These are phyloP conservation scores for Sequoiadendron giganteum DNA, from an alignment of 75 land plant genomes.

Conservation along the genomic window DNA sequence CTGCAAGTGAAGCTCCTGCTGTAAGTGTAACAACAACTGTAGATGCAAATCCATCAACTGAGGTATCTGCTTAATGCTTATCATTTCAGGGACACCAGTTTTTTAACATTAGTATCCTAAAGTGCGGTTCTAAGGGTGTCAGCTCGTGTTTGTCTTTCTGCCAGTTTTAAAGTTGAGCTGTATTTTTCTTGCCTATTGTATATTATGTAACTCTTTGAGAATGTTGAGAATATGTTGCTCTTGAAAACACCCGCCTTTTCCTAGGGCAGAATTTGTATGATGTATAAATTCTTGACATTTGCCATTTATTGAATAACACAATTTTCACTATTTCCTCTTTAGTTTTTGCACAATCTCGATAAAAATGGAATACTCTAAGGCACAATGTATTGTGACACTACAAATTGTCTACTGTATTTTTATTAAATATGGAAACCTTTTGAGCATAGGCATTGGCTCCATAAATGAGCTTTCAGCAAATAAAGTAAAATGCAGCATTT, in stretches of 20 bases:
- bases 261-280: not conserved
- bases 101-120: not conserved
- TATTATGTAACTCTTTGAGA: not conserved
- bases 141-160: not conserved
- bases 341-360: not conserved
- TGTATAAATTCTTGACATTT: not conserved
- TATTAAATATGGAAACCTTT: not conserved
- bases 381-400: not conserved
- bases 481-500: not conserved
- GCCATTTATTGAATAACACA: constrained; percentile 4
- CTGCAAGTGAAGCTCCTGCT: not conserved
- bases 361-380: not conserved
- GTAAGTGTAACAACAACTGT: not conserved
- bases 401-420: not conserved
- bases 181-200: constrained; percentile 1
- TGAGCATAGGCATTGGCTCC: not conserved
- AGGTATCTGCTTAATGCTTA: not conserved
- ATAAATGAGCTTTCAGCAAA: not conserved
- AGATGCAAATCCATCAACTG: not conserved
- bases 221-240: constrained; percentile 8
- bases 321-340: not conserved
- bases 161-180: not conserved
- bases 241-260: not conserved
- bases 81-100: not conserved
- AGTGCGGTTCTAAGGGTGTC: not conserved